Evolutionary conservation across 768 basidiomycete species (phyloP).

Genomic region (Collybia mongolica): DNA sequence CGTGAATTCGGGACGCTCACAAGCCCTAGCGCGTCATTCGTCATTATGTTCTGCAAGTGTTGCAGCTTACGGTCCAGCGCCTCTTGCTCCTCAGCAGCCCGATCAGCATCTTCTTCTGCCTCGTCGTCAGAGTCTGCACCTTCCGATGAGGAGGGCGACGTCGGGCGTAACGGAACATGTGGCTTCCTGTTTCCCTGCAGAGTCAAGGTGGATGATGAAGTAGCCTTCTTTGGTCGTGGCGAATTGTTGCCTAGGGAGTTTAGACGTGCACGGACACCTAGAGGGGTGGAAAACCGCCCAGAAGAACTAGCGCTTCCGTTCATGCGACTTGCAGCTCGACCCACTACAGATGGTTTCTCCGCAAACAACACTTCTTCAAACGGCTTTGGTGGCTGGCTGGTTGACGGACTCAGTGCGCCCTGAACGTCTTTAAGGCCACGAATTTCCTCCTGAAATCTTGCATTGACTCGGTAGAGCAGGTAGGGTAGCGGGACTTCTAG

Average conservation of each 20-base stretch:
- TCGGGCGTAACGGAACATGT: slow-evolving; percentile 35
- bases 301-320: slow-evolving; percentile 35
- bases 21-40: slow-evolving; percentile 69
- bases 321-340: slow-evolving; percentile 28
- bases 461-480: slow-evolving; percentile 80
- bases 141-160: slow-evolving; percentile 54
- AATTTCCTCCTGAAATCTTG: slow-evolving; percentile 83
- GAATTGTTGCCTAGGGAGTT: slow-evolving; percentile 64
- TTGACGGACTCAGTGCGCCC: slow-evolving; percentile 54
- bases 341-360: slow-evolving; percentile 28
- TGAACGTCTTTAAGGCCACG: slow-evolving; percentile 73
- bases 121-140: slow-evolving; percentile 55
- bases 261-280: slow-evolving; percentile 69
- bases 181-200: slow-evolving; percentile 50
- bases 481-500: slow-evolving; percentile 83
- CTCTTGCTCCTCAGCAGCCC: slow-evolving; percentile 66
- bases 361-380: slow-evolving; percentile 19
- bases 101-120: slow-evolving; percentile 70
- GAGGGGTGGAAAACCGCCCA: slow-evolving; percentile 48
- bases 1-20: slow-evolving; percentile 42
- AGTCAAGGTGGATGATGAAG: slow-evolving; percentile 73
- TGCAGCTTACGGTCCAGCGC: slow-evolving; percentile 64
- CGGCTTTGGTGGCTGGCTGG: slow-evolving; percentile 32
- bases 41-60: slow-evolving; percentile 71
- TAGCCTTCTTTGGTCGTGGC: slow-evolving; percentile 50